These are phyloP conservation scores for Kwoniella mangroviensis DNA, from an alignment of 768 basidiomycete genomes.

Conservation along the genomic window DNA sequence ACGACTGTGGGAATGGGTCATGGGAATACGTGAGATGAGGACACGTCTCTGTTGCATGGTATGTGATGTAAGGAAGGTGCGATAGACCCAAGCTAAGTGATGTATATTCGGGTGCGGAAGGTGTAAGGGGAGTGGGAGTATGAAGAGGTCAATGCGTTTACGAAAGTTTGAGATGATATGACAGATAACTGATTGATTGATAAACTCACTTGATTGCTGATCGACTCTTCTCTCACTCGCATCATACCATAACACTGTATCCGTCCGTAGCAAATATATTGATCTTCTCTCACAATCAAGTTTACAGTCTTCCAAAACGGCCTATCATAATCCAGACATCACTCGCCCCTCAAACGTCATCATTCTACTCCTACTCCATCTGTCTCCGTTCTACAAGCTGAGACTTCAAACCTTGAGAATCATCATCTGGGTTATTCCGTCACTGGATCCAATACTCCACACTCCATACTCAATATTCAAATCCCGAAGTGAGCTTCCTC, in stretches of 20 bases:
- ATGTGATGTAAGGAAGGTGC: not conserved
- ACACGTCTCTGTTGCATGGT: not conserved
- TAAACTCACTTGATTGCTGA: not conserved
- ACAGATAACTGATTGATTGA: not conserved
- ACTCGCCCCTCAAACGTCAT: not conserved
- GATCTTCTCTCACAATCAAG: not conserved
- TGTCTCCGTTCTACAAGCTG: not conserved
- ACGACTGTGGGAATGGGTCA: not conserved
- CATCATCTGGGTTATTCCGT: not conserved
- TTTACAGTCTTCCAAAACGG: not conserved
- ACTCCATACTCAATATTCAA: not conserved
- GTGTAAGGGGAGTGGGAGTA: not conserved
- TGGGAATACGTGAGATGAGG: not conserved
- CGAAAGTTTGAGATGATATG: not conserved
- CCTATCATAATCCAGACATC: not conserved
- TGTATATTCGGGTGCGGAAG: not conserved
- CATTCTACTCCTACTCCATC: not conserved
- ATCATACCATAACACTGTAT: not conserved
- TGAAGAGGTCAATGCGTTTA: conserved; percentile 4
- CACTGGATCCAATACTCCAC: not conserved
- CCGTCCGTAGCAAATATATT: not conserved
- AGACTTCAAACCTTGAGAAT: not conserved
- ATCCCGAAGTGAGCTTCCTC: not conserved
- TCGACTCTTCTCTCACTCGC: not conserved
- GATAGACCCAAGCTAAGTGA: not conserved